Conservation (phyloP, 75 land plant genomes). For the Selaginella tamariscina region DNA sequence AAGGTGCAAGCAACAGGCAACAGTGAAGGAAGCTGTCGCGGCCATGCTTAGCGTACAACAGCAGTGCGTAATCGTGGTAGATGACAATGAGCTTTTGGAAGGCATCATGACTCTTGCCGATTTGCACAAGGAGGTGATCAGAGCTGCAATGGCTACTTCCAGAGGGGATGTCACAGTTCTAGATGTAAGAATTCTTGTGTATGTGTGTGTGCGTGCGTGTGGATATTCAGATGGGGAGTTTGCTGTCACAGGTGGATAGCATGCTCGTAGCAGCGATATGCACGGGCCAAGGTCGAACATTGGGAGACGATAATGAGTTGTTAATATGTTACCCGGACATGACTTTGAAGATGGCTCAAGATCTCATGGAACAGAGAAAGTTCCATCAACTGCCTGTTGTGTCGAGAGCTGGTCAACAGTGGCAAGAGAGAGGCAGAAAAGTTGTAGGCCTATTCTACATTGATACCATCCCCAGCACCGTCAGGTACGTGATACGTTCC, state of each 20-base stretch:
- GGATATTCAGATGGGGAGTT: not conserved
- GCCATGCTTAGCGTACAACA: constrained; percentile 56
- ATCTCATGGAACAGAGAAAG: constrained; percentile 67
- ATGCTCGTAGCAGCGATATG: constrained; percentile 58
- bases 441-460: constrained; percentile 58
- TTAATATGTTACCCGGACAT: constrained; percentile 82
- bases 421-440: constrained; percentile 50
- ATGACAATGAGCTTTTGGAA: constrained; percentile 60
- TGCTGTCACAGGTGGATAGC: constrained; percentile 27
- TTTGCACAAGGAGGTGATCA: constrained; percentile 39
- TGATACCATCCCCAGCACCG: constrained; percentile 45
- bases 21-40: constrained; percentile 62
- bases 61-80: constrained; percentile 80
- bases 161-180: constrained; percentile 26
- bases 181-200: too few relatives aligned
- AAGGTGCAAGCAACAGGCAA: constrained; percentile 41
- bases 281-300: constrained; percentile 45
- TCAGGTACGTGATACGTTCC: constrained; percentile 53
- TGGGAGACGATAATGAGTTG: constrained; percentile 50
- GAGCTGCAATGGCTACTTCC: constrained; percentile 30
- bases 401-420: constrained; percentile 35
- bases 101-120: constrained; percentile 82
- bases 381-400: constrained; percentile 89
- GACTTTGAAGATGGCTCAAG: constrained; percentile 56
- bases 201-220: not conserved